Conservation (phyloP, 495 filamentous ascomycete species). For the Aspergillus panamensis region DNA sequence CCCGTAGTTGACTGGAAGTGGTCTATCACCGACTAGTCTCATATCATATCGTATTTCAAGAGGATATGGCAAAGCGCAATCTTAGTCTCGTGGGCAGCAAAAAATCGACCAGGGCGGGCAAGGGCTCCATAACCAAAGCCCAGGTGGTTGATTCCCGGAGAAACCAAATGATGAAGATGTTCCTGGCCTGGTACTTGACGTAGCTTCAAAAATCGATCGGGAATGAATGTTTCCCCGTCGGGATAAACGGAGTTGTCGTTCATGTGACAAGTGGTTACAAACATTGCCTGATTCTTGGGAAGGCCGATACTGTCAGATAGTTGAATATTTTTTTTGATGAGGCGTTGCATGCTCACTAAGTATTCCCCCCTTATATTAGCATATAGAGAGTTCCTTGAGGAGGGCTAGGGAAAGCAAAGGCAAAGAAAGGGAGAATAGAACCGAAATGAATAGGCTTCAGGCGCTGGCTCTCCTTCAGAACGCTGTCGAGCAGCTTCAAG, state of each 20-base stretch:
- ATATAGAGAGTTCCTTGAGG: neutral
- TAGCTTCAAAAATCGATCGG: neutral
- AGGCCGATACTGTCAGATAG: neutral
- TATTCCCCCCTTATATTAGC: neutral
- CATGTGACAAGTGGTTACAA: neutral
- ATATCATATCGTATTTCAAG: neutral
- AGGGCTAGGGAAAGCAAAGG: neutral
- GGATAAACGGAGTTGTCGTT: neutral
- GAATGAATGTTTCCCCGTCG: neutral
- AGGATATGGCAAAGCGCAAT: neutral
- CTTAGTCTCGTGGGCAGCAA: neutral
- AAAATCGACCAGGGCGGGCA: neutral
- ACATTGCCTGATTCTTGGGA: neutral
- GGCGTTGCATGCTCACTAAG: neutral
- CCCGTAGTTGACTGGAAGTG: neutral
- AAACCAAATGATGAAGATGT: neutral
- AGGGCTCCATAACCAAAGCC: neutral
- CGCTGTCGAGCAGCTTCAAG: neutral
- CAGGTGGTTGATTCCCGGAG: neutral
- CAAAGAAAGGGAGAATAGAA: neutral
- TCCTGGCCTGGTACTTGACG: neutral
- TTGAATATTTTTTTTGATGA: neutral
- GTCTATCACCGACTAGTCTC: neutral
- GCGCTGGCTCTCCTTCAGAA: neutral
- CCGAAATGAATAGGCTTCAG: neutral